Conservation (phyloP, 768 basidiomycete species). For the Boletus rubroflammeus region DNA sequence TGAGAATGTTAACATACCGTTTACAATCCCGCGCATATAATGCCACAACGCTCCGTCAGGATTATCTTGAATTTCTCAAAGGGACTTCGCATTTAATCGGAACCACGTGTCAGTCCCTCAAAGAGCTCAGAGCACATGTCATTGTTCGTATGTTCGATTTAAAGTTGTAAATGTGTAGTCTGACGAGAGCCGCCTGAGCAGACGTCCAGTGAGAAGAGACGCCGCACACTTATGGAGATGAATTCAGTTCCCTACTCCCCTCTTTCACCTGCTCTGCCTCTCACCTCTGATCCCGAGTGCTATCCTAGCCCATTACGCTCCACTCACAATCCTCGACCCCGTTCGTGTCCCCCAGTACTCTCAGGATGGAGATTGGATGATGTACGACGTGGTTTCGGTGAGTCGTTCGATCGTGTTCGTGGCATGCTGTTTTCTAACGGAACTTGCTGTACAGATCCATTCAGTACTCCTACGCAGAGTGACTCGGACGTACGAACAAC, state of each 20-base stretch:
- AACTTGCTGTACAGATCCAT: neutral
- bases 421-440: too few relatives aligned
- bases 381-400: neutral
- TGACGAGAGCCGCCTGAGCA: neutral
- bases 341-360: constrained; percentile 3
- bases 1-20: neutral
- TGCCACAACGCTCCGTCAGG: neutral
- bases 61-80: neutral
- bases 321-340: neutral
- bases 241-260: neutral
- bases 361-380: neutral
- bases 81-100: constrained; percentile 2
- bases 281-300: neutral
- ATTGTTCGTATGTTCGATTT: neutral
- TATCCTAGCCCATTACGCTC: neutral
- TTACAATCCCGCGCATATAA: neutral
- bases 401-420: neutral
- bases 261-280: neutral
- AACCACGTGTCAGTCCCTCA: neutral
- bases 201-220: neutral
- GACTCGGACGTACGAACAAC: neutral
- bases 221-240: neutral
- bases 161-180: neutral
- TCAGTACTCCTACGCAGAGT: neutral
- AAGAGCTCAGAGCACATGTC: neutral